A percentile compares a stretch with the other conserved stretches of the same genome.
phyloP scores from a whole-genome alignment of 257 asterid species.

The Echites panduratus region DNA sequence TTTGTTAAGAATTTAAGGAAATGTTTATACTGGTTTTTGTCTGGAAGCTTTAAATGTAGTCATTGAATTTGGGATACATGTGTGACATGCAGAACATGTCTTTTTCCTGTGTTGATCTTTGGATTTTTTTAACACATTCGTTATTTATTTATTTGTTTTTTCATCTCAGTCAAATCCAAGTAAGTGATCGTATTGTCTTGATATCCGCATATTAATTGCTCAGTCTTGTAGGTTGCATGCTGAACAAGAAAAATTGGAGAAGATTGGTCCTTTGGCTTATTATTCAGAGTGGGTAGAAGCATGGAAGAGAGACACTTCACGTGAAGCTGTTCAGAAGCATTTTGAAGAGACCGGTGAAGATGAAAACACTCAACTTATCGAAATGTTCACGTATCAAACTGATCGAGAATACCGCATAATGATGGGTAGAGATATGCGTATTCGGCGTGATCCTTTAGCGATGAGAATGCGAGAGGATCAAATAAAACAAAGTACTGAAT shows the following conservation, averaged over 20 bases:
- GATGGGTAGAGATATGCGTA: conserved; percentile 90
- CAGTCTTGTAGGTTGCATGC: conserved; percentile 56
- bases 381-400: conserved; percentile 83
- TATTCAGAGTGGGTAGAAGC: conserved; percentile 90
- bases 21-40: not conserved
- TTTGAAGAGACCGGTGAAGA: conserved; percentile 97
- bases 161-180: conserved; percentile 3
- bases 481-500: conserved; percentile 69
- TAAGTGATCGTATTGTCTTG: conserved; percentile 12
- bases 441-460: conserved; percentile 86
- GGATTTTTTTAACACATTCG: not conserved
- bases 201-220: conserved; percentile 19
- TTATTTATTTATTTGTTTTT: not conserved
- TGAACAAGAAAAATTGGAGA: conserved; percentile 62
- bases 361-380: conserved; percentile 71
- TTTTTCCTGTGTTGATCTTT: not conserved
- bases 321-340: conserved; percentile 83
- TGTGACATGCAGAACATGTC: not conserved
- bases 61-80: not conserved
- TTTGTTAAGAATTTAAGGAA: not conserved
- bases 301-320: conserved; percentile 81
- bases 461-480: conserved; percentile 93
- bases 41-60: not conserved
- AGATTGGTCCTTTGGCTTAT: conserved; percentile 71
- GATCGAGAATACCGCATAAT: conserved; percentile 86